Conservation (phyloP, 495 filamentous ascomycete species). For the Aspergillus saccharolyticus region DNA sequence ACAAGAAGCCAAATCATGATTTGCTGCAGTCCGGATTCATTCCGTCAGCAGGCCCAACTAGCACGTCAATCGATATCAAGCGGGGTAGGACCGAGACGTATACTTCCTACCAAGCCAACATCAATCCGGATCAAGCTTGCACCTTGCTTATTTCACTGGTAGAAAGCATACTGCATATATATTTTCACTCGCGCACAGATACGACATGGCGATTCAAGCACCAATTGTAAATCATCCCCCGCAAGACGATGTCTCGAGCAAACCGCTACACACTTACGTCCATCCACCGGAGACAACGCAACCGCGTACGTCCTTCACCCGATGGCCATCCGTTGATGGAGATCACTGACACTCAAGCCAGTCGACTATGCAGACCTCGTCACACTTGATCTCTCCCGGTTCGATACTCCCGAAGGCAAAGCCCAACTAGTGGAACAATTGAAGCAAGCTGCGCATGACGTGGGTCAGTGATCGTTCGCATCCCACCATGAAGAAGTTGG, state of each 20-base stretch:
- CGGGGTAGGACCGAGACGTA: background rate
- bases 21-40: background rate
- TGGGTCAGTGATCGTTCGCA: conserved; percentile 26
- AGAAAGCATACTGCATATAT: too few relatives aligned
- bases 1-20: background rate
- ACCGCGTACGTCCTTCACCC: background rate
- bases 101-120: too few relatives aligned
- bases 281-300: background rate
- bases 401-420: conserved; percentile 46
- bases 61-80: background rate
- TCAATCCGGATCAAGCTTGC: too few relatives aligned
- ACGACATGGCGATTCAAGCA: background rate
- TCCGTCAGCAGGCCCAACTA: background rate
- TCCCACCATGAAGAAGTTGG: background rate
- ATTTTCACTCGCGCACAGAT: background rate
- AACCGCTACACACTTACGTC: background rate
- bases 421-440: conserved; percentile 47
- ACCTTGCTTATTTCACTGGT: too few relatives aligned
- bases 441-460: conserved; percentile 43
- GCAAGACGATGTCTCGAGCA: background rate
- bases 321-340: background rate
- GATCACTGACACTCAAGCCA: background rate
- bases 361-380: conserved; percentile 47
- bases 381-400: conserved; percentile 47
- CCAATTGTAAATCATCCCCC: background rate